Evolutionary conservation across 2,329 filamentous ascomycete species (phyloP).

Genomic region (Clathrospora elynae): DNA sequence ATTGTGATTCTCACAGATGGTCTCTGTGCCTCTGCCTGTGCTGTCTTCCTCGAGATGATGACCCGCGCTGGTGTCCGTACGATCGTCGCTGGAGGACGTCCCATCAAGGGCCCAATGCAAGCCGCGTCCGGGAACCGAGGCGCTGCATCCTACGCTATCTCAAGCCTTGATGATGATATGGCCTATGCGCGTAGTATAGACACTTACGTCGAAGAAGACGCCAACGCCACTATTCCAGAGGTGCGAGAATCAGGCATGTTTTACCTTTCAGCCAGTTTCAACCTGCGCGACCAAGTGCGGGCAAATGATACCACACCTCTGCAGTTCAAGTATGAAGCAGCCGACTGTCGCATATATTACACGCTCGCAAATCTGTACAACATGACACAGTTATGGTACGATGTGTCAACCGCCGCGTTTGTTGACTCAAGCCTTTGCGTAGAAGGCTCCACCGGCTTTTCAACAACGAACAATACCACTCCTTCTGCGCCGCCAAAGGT

Average conservation of each 20-base stretch:
- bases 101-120: slow-evolving; percentile 49
- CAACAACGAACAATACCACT: slow-evolving; percentile 9
- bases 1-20: slow-evolving; percentile 56
- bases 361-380: slow-evolving; percentile 46
- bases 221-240: slow-evolving; percentile 6
- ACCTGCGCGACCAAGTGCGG: slow-evolving; percentile 49
- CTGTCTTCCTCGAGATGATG: slow-evolving; percentile 59
- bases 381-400: slow-evolving; percentile 45
- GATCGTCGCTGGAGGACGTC: slow-evolving; percentile 62
- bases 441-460: slow-evolving; percentile 37
- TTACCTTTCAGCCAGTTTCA: slow-evolving; percentile 37
- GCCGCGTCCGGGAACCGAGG: slow-evolving; percentile 62
- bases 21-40: slow-evolving; percentile 61
- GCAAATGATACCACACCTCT: slow-evolving; percentile 37
- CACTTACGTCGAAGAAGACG: slow-evolving; percentile 1
- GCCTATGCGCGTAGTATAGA: slow-evolving; percentile 5
- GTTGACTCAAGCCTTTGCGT: slow-evolving; percentile 41
- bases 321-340: slow-evolving; percentile 48
- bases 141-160: slow-evolving; percentile 41
- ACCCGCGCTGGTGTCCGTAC: slow-evolving; percentile 56
- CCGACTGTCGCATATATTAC: slow-evolving; percentile 50
- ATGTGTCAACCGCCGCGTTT: slow-evolving; percentile 42
- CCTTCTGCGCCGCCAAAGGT: no score
- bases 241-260: slow-evolving; percentile 28
- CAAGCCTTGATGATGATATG: slow-evolving; percentile 36